Conservation (phyloP, 441 rosid species). For the Bruguiera hainesii region DNA sequence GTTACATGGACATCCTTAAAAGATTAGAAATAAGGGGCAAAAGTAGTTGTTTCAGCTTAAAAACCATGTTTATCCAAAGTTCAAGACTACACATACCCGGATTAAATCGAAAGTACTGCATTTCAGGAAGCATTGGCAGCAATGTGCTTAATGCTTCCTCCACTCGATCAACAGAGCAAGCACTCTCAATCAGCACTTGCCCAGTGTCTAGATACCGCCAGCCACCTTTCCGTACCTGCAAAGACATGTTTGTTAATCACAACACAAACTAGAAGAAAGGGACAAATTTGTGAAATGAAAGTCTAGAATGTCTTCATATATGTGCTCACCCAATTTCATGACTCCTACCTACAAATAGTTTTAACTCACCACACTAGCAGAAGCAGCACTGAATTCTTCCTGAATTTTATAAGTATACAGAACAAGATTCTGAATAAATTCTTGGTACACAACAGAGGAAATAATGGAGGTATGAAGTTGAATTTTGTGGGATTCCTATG, state of each 20-base stretch:
- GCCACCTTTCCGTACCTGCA: slow-evolving; percentile 89
- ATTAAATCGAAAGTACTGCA: slow-evolving; percentile 87
- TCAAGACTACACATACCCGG: slow-evolving; percentile 52
- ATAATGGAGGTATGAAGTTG: not conserved
- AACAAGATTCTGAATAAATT: not conserved
- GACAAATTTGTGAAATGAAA: not conserved
- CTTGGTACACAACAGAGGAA: no score
- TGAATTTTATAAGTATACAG: not conserved
- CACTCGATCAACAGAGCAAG: slow-evolving; percentile 94
- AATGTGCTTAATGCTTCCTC: slow-evolving; percentile 96
- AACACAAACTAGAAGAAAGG: not conserved
- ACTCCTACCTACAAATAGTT: not conserved
- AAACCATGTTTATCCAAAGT: slow-evolving; percentile 11
- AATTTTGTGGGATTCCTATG: not conserved
- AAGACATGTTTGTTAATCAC: slow-evolving; percentile 16
- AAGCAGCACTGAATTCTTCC: not conserved
- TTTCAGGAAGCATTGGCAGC: slow-evolving; percentile 91
- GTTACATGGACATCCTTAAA: not conserved
- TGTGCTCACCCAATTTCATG: not conserved
- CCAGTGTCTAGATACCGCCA: slow-evolving; percentile 99
- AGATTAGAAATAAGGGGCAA: slow-evolving; percentile 2
- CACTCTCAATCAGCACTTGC: slow-evolving; percentile 96
- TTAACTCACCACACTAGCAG: not conserved
- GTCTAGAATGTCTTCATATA: not conserved
- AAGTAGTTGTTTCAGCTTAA: not conserved